Evolutionary conservation across 345 rosid species (phyloP).

Genomic region (Excoecaria agallocha): DNA sequence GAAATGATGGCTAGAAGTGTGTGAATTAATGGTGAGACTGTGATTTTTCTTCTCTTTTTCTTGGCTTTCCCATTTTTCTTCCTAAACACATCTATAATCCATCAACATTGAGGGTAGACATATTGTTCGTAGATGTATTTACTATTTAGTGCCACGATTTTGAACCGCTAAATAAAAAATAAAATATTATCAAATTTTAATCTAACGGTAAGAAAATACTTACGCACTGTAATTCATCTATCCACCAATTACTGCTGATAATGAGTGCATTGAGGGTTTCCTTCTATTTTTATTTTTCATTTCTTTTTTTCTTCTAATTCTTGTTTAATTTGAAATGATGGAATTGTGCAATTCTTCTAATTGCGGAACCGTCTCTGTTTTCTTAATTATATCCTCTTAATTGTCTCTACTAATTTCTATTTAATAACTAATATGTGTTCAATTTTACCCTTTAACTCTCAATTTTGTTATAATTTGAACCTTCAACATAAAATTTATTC

Average conservation of each 20-base stretch:
- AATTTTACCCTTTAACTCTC: no score
- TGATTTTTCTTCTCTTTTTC: background rate
- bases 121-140: no score
- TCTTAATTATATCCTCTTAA: background rate
- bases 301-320: background rate
- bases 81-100: conserved; percentile 19
- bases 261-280: background rate
- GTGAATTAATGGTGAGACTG: conserved; percentile 20
- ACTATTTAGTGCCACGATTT: no score
- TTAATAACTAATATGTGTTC: no score
- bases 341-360: background rate
- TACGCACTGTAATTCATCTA: no score
- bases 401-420: background rate
- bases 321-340: conserved; percentile 6
- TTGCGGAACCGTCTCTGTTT: background rate
- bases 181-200: no score
- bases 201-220: no score
- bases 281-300: background rate
- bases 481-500: no score
- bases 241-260: no score
- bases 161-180: no score
- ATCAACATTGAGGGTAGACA: no score
- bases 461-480: no score
- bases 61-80: conserved; percentile 29
- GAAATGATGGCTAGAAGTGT: conserved; percentile 73